phyloP scores from a whole-genome alignment of 768 basidiomycete species.

The Coprinopsis marcescibilis region DNA sequence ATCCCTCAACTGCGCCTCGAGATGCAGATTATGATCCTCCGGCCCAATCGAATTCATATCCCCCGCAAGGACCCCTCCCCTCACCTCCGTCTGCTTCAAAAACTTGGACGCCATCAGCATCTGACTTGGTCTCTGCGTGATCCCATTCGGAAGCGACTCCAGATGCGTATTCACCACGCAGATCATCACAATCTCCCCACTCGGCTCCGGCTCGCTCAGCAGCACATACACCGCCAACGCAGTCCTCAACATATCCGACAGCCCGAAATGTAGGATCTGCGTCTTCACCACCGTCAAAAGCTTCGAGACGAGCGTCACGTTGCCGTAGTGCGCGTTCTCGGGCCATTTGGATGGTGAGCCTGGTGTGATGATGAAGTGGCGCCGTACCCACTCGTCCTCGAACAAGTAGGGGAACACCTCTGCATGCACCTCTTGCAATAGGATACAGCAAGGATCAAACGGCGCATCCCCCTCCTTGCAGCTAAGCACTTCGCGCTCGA shows the following conservation, averaged over 20 bases:
- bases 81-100: conserved; percentile 40
- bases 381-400: conserved; percentile 55
- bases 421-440: conserved; percentile 63
- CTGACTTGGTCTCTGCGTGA: conserved; percentile 40
- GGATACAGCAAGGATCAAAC: conserved; percentile 53
- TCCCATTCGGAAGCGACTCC: conserved; percentile 53
- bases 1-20: conserved; percentile 47
- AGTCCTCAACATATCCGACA: conserved; percentile 45
- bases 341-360: conserved; percentile 52
- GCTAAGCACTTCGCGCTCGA: conserved; percentile 47
- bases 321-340: conserved; percentile 46
- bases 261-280: conserved; percentile 47
- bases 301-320: conserved; percentile 62
- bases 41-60: conserved; percentile 66
- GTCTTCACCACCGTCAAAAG: conserved; percentile 44
- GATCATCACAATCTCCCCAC: conserved; percentile 36
- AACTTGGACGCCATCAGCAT: conserved; percentile 45
- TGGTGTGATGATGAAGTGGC: conserved; percentile 55
- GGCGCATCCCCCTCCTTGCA: conserved; percentile 43
- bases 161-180: conserved; percentile 71
- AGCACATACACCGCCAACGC: conserved; percentile 54
- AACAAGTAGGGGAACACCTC: conserved; percentile 43
- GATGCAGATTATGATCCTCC: conserved; percentile 37
- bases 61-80: conserved; percentile 60
- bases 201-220: conserved; percentile 31